Conservation (phyloP, 345 rosid genomes). For the Capsella bursapastoris region DNA sequence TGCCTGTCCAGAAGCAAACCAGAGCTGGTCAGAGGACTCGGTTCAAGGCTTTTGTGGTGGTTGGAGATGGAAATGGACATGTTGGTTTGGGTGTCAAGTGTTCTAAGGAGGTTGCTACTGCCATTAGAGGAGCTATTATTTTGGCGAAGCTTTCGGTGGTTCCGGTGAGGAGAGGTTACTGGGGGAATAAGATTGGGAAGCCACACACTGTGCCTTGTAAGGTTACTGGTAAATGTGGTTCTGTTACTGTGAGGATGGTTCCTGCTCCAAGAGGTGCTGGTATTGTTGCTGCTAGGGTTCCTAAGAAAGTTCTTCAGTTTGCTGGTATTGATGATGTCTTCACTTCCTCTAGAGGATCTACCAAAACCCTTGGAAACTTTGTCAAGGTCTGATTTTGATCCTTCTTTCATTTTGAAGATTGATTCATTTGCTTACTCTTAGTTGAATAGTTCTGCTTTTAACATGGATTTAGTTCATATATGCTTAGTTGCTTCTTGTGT, state of each 20-base stretch:
- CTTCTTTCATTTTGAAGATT: too few relatives aligned
- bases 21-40: slow-evolving; percentile 76
- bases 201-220: slow-evolving; percentile 80
- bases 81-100: slow-evolving; percentile 81
- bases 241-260: slow-evolving; percentile 74
- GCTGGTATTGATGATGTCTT: slow-evolving; percentile 84
- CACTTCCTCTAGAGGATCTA: slow-evolving; percentile 73
- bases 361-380: slow-evolving; percentile 80
- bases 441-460: too few relatives aligned
- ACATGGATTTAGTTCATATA: too few relatives aligned
- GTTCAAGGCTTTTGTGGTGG: slow-evolving; percentile 80
- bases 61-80: slow-evolving; percentile 67
- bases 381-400: slow-evolving; percentile 52
- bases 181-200: slow-evolving; percentile 84
- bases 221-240: slow-evolving; percentile 80
- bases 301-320: slow-evolving; percentile 77
- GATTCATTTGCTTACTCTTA: too few relatives aligned
- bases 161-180: slow-evolving; percentile 75
- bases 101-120: slow-evolving; percentile 76
- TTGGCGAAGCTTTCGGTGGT: slow-evolving; percentile 71
- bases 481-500: too few relatives aligned
- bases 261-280: slow-evolving; percentile 83
- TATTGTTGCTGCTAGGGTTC: slow-evolving; percentile 77
- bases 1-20: slow-evolving; percentile 85
- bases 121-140: slow-evolving; percentile 68